These are phyloP conservation scores for Boletus rubescentipes DNA, from an alignment of 768 basidiomycete species.

Conservation along the genomic window DNA sequence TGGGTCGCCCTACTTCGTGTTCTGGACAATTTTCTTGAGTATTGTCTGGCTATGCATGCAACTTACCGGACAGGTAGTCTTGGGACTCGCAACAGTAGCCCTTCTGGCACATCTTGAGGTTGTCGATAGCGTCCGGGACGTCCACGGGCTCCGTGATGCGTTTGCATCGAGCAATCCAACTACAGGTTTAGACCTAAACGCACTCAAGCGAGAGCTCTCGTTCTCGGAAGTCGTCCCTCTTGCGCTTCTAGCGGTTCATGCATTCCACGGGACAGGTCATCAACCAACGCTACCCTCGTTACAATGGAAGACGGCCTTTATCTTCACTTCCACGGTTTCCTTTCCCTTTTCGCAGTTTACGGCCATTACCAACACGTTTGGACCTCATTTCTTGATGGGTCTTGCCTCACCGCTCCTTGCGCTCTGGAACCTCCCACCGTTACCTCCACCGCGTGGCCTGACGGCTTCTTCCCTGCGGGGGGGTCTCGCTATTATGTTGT, in stretches of 20 bases:
- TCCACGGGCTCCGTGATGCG: conserved; percentile 48
- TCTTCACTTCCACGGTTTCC: conserved; percentile 64
- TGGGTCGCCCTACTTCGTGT: conserved; percentile 84
- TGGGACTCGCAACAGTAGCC: conserved; percentile 62
- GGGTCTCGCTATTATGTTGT: conserved; percentile 63
- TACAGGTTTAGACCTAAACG: conserved; percentile 35
- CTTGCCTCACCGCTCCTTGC: conserved; percentile 70
- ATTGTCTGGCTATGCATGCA: conserved; percentile 59
- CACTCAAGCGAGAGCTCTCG: conserved; percentile 36
- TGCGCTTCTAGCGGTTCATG: conserved; percentile 70
- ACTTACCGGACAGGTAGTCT: conserved; percentile 77
- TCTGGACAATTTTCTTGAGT: conserved; percentile 67
- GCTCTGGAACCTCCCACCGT: conserved; percentile 81
- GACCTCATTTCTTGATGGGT: conserved; percentile 65
- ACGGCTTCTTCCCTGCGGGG: conserved; percentile 47
- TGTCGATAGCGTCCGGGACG: conserved; percentile 79
- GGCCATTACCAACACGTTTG: conserved; percentile 75
- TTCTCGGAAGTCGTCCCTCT: conserved; percentile 75
- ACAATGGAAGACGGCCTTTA: conserved; percentile 94
- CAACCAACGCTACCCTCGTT: conserved; percentile 86
- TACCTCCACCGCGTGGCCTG: conserved; percentile 31
- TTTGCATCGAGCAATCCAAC: conserved; percentile 51
- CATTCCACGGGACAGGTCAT: conserved; percentile 90
- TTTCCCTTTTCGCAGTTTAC: conserved; percentile 77
- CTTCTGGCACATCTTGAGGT: conserved; percentile 79